Evolutionary conservation across 2,329 filamentous ascomycete species (phyloP).

Genomic region (Kalmusia sp.): DNA sequence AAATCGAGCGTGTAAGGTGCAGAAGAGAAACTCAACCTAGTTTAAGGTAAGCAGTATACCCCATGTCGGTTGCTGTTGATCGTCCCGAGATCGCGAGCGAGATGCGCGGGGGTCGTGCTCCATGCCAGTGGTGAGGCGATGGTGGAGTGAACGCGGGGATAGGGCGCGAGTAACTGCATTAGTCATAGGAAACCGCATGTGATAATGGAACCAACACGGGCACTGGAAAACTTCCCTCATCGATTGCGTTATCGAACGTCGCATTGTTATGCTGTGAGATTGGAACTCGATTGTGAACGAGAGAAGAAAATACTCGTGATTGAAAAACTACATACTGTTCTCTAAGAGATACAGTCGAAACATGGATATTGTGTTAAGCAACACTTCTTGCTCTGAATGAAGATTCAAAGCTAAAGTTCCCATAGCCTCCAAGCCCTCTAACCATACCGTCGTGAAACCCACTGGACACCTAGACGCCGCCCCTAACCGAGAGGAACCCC

Average conservation of each 20-base stretch:
- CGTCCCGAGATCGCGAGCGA: neutral
- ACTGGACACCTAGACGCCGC: conserved; percentile 6
- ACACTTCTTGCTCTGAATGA: neutral
- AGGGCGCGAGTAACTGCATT: neutral
- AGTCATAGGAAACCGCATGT: neutral
- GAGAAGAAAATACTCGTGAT: neutral
- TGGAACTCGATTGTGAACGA: neutral
- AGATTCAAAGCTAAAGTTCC: neutral
- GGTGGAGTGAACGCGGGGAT: neutral
- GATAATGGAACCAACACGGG: no score
- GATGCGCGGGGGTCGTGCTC: neutral
- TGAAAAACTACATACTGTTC: neutral
- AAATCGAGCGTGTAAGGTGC: no score
- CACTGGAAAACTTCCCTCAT: no score
- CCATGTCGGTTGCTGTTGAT: neutral
- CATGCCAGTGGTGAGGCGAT: neutral
- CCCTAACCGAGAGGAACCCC: neutral
- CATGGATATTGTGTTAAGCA: conserved; percentile 8
- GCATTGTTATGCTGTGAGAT: no score
- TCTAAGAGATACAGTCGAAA: neutral
- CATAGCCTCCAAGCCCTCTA: neutral
- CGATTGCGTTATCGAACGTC: no score
- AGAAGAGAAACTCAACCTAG: neutral
- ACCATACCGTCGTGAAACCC: neutral
- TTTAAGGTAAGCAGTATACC: neutral